Evolutionary conservation across 1,139 yeast genomes (phyloP).

Genomic region (Yamadazyma taylorii): DNA sequence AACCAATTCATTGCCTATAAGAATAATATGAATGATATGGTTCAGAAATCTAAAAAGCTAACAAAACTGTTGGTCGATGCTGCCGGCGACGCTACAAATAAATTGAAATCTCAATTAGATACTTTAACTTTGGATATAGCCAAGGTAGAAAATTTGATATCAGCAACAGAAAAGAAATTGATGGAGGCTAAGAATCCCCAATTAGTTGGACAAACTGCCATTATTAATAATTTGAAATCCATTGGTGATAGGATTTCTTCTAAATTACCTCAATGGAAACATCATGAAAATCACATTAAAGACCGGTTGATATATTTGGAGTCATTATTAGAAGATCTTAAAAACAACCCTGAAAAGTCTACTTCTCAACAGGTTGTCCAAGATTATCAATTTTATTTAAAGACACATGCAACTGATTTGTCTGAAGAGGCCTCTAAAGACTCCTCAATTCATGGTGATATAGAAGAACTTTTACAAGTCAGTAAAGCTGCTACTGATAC

Average conservation of each 20-base stretch:
- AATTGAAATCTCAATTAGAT: constrained; percentile 26
- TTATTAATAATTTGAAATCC: background rate
- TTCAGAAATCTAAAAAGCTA: constrained; percentile 25
- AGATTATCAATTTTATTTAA: constrained; percentile 1
- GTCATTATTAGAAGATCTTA: background rate
- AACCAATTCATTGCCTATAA: constrained; percentile 29
- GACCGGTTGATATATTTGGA: background rate
- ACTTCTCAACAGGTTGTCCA: background rate
- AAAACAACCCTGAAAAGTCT: background rate
- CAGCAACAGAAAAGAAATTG: background rate
- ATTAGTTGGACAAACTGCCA: background rate
- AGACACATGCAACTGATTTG: no score
- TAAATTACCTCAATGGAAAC: background rate
- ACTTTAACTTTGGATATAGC: constrained; percentile 7
- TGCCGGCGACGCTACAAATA: constrained; percentile 20
- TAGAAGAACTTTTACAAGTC: constrained; percentile 9
- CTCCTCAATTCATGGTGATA: no score
- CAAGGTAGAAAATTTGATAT: constrained; percentile 6
- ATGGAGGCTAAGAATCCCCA: background rate
- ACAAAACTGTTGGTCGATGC: constrained; percentile 26
- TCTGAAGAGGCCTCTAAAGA: no score
- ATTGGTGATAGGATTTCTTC: background rate
- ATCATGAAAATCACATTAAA: no score
- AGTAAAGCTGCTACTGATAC: background rate
- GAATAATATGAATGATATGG: constrained; percentile 14